Evolutionary conservation across 1,284 basidiomycete genomes (phyloP).

Genomic region (Puccinia polysora): DNA sequence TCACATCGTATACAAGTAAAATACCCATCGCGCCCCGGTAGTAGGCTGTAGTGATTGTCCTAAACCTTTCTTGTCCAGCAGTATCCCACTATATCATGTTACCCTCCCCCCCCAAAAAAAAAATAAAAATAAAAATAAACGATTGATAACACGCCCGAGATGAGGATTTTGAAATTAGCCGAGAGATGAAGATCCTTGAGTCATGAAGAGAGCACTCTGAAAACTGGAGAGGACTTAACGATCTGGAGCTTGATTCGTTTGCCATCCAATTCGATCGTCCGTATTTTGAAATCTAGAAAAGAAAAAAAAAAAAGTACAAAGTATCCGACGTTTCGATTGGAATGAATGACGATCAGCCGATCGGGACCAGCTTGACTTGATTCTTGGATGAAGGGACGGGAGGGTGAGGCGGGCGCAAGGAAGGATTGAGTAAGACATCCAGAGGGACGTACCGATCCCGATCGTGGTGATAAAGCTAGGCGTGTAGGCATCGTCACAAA

Average conservation of each 20-base stretch:
- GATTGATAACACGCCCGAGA: too few relatives aligned
- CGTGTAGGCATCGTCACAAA: slow-evolving; percentile 99
- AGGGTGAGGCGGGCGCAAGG: neutral
- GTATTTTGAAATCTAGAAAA: slow-evolving; percentile 85
- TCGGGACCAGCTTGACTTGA: too few relatives aligned
- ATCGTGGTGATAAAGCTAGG: slow-evolving; percentile 99
- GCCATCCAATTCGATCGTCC: slow-evolving; percentile 91
- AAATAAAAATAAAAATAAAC: slow-evolving; percentile 6
- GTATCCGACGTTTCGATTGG: too few relatives aligned
- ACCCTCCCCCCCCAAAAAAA: neutral
- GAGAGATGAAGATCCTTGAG: too few relatives aligned
- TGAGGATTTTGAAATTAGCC: too few relatives aligned
- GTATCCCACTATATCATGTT: slow-evolving; percentile 78
- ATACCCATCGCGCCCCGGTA: slow-evolving; percentile 99
- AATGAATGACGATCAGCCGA: too few relatives aligned
- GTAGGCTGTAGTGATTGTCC: slow-evolving; percentile 99
- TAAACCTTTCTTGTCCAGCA: slow-evolving; percentile 97
- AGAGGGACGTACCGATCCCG: slow-evolving; percentile 57
- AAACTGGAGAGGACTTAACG: slow-evolving; percentile 58
- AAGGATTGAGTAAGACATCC: neutral
- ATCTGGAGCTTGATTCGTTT: slow-evolving; percentile 96
- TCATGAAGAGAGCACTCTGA: neutral
- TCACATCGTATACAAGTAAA: slow-evolving; percentile 95
- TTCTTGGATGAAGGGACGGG: neutral
- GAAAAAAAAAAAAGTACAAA: too few relatives aligned